phyloP scores from a whole-genome alignment of 805 yeast genomes.

The Monosporozyma solicola region DNA sequence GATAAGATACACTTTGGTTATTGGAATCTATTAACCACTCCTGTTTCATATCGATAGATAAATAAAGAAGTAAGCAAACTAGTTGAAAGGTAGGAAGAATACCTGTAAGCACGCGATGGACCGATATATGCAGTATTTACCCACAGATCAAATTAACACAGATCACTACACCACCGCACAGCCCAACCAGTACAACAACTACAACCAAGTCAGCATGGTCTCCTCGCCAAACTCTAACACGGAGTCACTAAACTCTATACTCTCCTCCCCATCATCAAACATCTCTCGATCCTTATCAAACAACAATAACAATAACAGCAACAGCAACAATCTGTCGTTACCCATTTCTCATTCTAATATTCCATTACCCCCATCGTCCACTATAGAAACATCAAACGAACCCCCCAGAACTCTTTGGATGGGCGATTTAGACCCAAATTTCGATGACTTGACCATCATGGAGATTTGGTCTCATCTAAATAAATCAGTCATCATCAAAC shows the following conservation, averaged over 20 bases:
- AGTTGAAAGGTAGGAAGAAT: no score
- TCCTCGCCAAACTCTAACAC: background rate
- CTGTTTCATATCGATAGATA: no score
- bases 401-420: slow-evolving; percentile 75
- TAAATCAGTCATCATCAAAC: slow-evolving; percentile 53
- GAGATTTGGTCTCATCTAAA: slow-evolving; percentile 52
- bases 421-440: slow-evolving; percentile 80
- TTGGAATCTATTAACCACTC: no score
- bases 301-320: no score
- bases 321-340: no score
- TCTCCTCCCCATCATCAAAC: background rate
- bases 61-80: no score
- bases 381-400: slow-evolving; percentile 37
- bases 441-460: slow-evolving; percentile 53
- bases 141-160: no score
- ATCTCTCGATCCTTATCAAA: no score
- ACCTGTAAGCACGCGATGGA: background rate
- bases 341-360: slow-evolving; percentile 12
- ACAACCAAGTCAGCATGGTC: background rate
- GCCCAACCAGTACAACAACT: no score
- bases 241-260: background rate
- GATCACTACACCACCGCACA: no score
- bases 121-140: background rate
- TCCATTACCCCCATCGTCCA: slow-evolving; percentile 47
- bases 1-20: no score